Conservation (phyloP, 192 early-diverging fungal species). For the Umbelopsis sp. region DNA sequence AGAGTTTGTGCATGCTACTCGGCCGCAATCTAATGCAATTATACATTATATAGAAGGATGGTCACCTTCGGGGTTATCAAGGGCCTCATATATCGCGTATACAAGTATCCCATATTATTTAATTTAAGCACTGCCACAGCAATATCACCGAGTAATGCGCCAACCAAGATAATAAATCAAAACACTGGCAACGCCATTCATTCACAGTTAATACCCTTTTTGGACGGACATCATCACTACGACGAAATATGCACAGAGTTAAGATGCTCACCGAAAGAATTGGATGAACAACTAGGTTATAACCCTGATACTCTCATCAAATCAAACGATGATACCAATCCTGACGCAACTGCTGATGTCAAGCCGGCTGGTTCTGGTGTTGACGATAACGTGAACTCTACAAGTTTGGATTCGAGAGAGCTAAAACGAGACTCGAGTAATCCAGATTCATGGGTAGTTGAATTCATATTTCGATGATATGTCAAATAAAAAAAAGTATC, state of each 20-base stretch:
- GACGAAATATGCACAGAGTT: constrained; percentile 78
- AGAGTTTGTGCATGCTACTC: background rate
- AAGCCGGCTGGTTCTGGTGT: background rate
- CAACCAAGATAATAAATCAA: constrained; percentile 21
- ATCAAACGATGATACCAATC: too few species aligned
- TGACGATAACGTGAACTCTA: background rate
- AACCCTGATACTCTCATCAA: background rate
- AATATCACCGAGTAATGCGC: background rate
- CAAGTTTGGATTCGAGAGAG: background rate
- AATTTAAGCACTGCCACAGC: constrained; percentile 11
- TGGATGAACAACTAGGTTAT: constrained; percentile 53
- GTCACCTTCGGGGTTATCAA: constrained; percentile 91
- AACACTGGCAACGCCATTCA: constrained; percentile 31
- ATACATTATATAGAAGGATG: constrained; percentile 64
- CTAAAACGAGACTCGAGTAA: background rate
- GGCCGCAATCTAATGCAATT: constrained; percentile 1
- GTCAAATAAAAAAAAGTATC: background rate
- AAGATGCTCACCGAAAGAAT: constrained; percentile 57
- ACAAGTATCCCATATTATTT: constrained; percentile 83
- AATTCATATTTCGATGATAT: constrained; percentile 12
- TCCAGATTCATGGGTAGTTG: background rate
- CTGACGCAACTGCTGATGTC: background rate
- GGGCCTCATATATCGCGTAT: constrained; percentile 80
- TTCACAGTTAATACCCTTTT: constrained; percentile 39
- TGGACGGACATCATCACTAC: constrained; percentile 73